Evolutionary conservation across 345 rosid genomes (phyloP).

Genomic region (Eutrema heterophyllum): DNA sequence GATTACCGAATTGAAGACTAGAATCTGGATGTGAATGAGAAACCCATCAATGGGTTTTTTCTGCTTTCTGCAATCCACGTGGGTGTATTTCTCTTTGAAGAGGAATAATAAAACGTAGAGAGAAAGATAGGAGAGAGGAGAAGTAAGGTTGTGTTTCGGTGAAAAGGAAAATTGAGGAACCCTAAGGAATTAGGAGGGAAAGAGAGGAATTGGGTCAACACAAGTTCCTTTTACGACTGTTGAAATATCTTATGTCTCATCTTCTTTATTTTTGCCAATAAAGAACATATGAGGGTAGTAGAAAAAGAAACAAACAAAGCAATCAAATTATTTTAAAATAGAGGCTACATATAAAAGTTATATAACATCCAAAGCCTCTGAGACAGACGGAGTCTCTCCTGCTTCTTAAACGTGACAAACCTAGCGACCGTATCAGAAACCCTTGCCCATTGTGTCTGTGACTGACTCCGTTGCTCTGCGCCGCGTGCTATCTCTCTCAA

Average conservation of each 20-base stretch:
- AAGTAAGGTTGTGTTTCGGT: neutral
- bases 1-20: neutral
- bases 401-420: neutral
- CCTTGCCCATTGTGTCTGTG: neutral
- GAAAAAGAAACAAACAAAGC: no score
- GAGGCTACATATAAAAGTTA: no score
- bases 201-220: slow-evolving; percentile 8
- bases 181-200: slow-evolving; percentile 36
- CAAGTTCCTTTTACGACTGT: neutral
- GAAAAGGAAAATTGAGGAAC: slow-evolving; percentile 9
- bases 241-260: no score
- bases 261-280: no score
- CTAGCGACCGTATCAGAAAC: neutral
- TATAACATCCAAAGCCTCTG: neutral
- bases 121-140: slow-evolving; percentile 10
- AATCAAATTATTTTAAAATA: neutral
- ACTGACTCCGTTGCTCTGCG: neutral
- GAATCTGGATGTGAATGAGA: slow-evolving; percentile 3
- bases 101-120: slow-evolving; percentile 5
- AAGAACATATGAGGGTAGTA: no score
- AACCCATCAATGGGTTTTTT: slow-evolving; percentile 4
- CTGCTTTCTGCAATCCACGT: neutral
- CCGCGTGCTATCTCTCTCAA: slow-evolving; percentile 12
- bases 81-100: neutral
- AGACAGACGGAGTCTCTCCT: neutral